These are phyloP conservation scores for Fusarium paranaense DNA, from an alignment of 2,329 filamentous ascomycete genomes.

Conservation along the genomic window DNA sequence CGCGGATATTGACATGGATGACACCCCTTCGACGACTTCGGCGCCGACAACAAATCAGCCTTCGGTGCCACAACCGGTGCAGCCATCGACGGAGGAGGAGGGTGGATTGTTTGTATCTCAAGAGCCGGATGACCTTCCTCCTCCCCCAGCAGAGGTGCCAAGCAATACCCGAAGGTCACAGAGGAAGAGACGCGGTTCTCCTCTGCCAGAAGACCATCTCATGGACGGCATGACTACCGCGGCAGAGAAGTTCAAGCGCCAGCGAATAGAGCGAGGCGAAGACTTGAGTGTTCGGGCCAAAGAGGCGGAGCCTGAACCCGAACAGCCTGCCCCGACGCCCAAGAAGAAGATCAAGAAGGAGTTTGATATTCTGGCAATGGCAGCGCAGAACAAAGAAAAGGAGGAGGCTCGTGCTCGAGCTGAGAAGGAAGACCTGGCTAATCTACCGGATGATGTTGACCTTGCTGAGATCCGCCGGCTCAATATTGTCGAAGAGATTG, in stretches of 20 bases:
- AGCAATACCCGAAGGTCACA: slow-evolving; percentile 43
- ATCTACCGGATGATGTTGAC: slow-evolving; percentile 72
- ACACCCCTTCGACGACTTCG: slow-evolving; percentile 22
- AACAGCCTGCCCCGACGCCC: slow-evolving; percentile 28
- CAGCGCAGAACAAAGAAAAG: slow-evolving; percentile 69
- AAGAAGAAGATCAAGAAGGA: slow-evolving; percentile 69
- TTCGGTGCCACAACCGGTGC: neutral
- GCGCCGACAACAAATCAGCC: slow-evolving; percentile 2
- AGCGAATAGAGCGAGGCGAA: slow-evolving; percentile 71
- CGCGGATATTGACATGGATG: slow-evolving; percentile 53
- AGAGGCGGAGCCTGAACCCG: slow-evolving; percentile 37
- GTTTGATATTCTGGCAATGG: slow-evolving; percentile 76
- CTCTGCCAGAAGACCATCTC: slow-evolving; percentile 63
- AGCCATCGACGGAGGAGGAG: slow-evolving; percentile 46
- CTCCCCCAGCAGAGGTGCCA: slow-evolving; percentile 31
- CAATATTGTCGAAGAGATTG: slow-evolving; percentile 82
- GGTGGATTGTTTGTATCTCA: slow-evolving; percentile 70
- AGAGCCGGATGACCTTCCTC: slow-evolving; percentile 45
- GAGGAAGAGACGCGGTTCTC: slow-evolving; percentile 61
- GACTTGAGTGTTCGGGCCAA: slow-evolving; percentile 52
- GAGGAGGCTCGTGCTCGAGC: slow-evolving; percentile 73
- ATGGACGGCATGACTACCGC: slow-evolving; percentile 82
- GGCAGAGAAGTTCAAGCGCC: slow-evolving; percentile 82
- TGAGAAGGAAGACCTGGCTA: slow-evolving; percentile 66
- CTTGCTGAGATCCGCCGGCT: slow-evolving; percentile 79